These are phyloP conservation scores for Fusarium sp. DNA, from an alignment of 2,329 filamentous ascomycete genomes.

Conservation along the genomic window DNA sequence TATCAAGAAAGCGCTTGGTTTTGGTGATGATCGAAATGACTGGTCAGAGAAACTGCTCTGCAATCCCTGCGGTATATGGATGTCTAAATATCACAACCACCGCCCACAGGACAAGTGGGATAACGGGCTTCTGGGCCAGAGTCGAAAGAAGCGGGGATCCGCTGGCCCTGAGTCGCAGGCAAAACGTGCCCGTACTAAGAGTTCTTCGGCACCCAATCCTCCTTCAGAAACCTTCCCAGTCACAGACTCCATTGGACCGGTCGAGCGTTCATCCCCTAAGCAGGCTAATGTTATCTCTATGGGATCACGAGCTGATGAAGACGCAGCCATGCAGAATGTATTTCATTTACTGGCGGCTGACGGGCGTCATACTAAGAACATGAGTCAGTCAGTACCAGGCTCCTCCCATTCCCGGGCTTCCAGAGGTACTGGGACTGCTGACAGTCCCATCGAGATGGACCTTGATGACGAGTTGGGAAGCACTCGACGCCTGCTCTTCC, in stretches of 20 bases:
- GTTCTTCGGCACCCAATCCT: conserved; percentile 53
- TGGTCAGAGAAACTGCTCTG: conserved; percentile 83
- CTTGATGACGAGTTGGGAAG: conserved; percentile 58
- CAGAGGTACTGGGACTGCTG: conserved; percentile 61
- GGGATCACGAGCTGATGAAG: conserved; percentile 24
- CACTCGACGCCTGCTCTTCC: conserved; percentile 78
- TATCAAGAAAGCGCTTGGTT: conserved; percentile 75
- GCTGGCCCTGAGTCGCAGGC: conserved; percentile 52
- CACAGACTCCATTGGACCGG: conserved; percentile 61
- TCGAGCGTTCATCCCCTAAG: conserved; percentile 51
- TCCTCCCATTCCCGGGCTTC: conserved; percentile 66
- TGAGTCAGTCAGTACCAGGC: conserved; percentile 43
- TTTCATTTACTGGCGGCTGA: neutral
- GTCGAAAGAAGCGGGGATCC: conserved; percentile 58
- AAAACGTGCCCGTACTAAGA: conserved; percentile 60
- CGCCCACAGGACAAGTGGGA: conserved; percentile 87
- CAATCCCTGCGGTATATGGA: conserved; percentile 96
- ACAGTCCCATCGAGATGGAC: conserved; percentile 64
- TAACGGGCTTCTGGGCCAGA: conserved; percentile 63
- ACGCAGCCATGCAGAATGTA: conserved; percentile 2
- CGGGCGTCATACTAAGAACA: conserved; percentile 13
- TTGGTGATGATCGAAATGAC: conserved; percentile 67
- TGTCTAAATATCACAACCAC: conserved; percentile 86
- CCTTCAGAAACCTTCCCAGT: conserved; percentile 63
- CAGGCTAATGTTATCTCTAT: conserved; percentile 16